These are phyloP conservation scores for Porpolomopsis calyptriformis DNA, from an alignment of 768 basidiomycete genomes.

Conservation along the genomic window DNA sequence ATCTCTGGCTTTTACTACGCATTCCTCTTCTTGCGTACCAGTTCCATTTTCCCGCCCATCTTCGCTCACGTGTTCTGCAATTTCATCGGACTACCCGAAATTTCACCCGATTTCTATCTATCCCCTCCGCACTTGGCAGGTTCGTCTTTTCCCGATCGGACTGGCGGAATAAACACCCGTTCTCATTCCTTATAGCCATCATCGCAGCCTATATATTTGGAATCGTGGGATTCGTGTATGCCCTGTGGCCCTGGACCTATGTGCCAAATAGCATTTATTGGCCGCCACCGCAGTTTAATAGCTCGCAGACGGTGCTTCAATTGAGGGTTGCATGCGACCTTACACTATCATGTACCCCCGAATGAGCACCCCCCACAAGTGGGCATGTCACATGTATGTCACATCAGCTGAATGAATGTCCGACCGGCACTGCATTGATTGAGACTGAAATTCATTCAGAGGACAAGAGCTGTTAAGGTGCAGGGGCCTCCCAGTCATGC, in stretches of 20 bases:
- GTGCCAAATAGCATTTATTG: constrained; percentile 33
- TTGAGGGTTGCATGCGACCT: too few relatives aligned
- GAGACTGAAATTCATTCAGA: too few relatives aligned
- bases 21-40: constrained; percentile 78
- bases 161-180: too few relatives aligned
- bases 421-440: too few relatives aligned
- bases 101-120: constrained; percentile 40
- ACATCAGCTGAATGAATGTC: too few relatives aligned
- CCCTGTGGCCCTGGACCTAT: constrained; percentile 43
- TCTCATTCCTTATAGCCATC: too few relatives aligned
- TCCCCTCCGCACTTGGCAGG: constrained; percentile 43
- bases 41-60: constrained; percentile 70
- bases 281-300: constrained; percentile 12
- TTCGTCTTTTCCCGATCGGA: constrained; percentile 29
- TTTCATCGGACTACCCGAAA: constrained; percentile 79
- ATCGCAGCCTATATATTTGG: constrained; percentile 46
- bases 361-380: too few relatives aligned
- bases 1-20: constrained; percentile 84
- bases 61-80: constrained; percentile 88
- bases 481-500: too few relatives aligned
- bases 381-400: too few relatives aligned
- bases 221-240: constrained; percentile 43
- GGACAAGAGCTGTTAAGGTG: too few relatives aligned
- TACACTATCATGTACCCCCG: too few relatives aligned
- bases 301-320: background rate